A percentile compares a stretch with the other conserved stretches of the same genome.
Conservation (phyloP, 352 stramenopile genomes). For the Phytophthora fragariae region DNA sequence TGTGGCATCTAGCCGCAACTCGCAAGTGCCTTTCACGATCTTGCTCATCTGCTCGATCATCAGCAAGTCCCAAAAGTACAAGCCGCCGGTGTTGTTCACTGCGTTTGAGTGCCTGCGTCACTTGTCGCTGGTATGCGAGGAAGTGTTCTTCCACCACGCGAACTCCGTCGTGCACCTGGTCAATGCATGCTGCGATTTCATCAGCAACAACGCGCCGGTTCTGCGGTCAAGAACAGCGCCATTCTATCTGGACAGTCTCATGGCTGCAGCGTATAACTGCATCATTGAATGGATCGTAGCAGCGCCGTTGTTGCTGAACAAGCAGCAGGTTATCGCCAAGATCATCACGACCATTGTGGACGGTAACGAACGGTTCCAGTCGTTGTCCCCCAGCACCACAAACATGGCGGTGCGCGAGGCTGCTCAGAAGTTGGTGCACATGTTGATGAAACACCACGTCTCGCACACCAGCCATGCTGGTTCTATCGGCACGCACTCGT, state of each 20-base stretch:
- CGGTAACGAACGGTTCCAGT: slow-evolving; percentile 74
- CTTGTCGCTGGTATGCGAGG: slow-evolving; percentile 77
- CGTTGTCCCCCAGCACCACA: slow-evolving; percentile 58
- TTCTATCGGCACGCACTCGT: slow-evolving; percentile 52
- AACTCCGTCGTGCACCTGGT: slow-evolving; percentile 86
- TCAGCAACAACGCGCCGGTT: slow-evolving; percentile 78
- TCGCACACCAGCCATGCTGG: slow-evolving; percentile 57
- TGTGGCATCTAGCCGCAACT: slow-evolving; percentile 83
- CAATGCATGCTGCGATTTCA: slow-evolving; percentile 88
- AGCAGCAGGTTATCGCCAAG: slow-evolving; percentile 78
- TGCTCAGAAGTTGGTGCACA: slow-evolving; percentile 83
- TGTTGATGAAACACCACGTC: slow-evolving; percentile 91
- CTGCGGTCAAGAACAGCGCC: slow-evolving; percentile 76
- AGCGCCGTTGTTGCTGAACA: slow-evolving; percentile 73
- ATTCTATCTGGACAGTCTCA: slow-evolving; percentile 86
- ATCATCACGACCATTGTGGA: slow-evolving; percentile 88
- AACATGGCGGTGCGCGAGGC: slow-evolving; percentile 70
- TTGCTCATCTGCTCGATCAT: slow-evolving; percentile 86
- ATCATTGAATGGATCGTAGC: slow-evolving; percentile 90
- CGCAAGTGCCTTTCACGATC: slow-evolving; percentile 87
- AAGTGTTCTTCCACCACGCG: slow-evolving; percentile 78
- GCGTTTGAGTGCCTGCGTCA: slow-evolving; percentile 88
- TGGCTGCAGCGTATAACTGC: slow-evolving; percentile 80
- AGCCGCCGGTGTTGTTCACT: slow-evolving; percentile 85
- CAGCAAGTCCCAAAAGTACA: slow-evolving; percentile 84